Conservation (phyloP, 306 rosid genomes). For the Citrullus amarus region DNA sequence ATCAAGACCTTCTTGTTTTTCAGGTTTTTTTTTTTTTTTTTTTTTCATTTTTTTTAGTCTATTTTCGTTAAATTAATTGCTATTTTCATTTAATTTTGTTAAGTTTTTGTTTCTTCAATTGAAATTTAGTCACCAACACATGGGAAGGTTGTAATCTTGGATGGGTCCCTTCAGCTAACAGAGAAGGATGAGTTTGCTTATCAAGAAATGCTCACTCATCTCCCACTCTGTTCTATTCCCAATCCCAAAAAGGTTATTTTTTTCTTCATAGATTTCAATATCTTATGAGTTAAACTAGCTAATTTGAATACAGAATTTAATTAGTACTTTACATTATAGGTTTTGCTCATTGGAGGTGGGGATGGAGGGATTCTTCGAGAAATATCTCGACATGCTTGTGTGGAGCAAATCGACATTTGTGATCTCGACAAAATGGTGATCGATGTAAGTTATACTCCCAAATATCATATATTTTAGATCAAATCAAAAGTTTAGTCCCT, state of each 20-base stretch:
- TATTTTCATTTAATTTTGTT: neutral
- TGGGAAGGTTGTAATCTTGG: slow-evolving; percentile 32
- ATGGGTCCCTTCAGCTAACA: slow-evolving; percentile 34
- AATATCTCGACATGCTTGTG: slow-evolving; percentile 46
- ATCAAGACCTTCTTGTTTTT: slow-evolving; percentile 29
- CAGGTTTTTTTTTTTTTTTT: slow-evolving; percentile 19
- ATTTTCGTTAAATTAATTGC: neutral
- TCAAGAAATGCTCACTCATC: slow-evolving; percentile 46
- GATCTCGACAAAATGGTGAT: slow-evolving; percentile 63
- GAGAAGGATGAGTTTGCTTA: slow-evolving; percentile 42
- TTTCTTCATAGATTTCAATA: neutral
- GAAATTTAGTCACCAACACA: slow-evolving; percentile 17
- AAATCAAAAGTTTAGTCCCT: too few relatives aligned
- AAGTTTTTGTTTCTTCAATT: neutral
- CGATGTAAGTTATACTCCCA: slow-evolving; percentile 25
- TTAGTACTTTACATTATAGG: slow-evolving; percentile 14
- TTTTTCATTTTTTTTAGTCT: neutral
- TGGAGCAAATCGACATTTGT: slow-evolving; percentile 54
- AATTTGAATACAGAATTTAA: neutral
- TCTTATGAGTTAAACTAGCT: neutral
- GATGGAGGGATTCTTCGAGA: slow-evolving; percentile 76
- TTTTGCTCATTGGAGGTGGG: slow-evolving; percentile 64
- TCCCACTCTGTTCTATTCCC: slow-evolving; percentile 27
- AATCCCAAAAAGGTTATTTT: neutral
- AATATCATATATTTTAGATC: neutral